Percentiles rank a stretch among this genome's conserved stretches.
Conservation (phyloP, 495 filamentous ascomycete genomes). For the Neurospora terricola region DNA sequence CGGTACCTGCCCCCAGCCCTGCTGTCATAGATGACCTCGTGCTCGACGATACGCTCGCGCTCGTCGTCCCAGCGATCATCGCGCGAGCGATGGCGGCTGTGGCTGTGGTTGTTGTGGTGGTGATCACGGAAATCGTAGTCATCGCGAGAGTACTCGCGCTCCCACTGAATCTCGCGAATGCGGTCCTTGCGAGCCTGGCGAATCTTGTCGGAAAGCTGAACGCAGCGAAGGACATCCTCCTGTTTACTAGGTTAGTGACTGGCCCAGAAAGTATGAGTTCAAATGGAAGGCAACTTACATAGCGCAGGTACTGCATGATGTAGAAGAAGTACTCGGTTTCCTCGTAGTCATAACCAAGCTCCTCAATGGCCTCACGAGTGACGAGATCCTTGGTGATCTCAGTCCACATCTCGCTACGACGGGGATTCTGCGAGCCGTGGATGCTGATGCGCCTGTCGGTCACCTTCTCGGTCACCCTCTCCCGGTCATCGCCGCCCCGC, state of each 20-base stretch:
- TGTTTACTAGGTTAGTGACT: constrained; percentile 26
- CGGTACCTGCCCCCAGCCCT: constrained; percentile 24
- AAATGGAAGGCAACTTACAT: constrained; percentile 48
- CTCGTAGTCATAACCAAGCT: constrained; percentile 79
- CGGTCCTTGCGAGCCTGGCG: constrained; percentile 64
- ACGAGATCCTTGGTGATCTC: constrained; percentile 95
- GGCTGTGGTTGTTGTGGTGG: constrained; percentile 17
- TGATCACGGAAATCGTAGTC: constrained; percentile 56
- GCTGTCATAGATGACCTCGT: constrained; percentile 46
- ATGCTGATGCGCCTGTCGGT: constrained; percentile 34
- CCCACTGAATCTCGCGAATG: constrained; percentile 71
- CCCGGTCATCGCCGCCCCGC: constrained; percentile 27
- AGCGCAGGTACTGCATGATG: constrained; percentile 79
- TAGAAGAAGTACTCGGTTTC: constrained; percentile 88
- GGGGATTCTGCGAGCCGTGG: constrained; percentile 25
- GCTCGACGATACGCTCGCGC: constrained; percentile 47
- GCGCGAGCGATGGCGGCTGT: constrained; percentile 20
- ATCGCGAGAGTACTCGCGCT: constrained; percentile 47
- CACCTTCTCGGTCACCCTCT: constrained; percentile 35
- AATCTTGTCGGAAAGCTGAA: constrained; percentile 74
- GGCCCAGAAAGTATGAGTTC: not conserved
- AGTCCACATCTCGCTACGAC: constrained; percentile 76
- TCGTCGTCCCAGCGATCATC: constrained; percentile 42
- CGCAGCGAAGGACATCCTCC: constrained; percentile 81
- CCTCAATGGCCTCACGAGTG: constrained; percentile 74